Evolutionary conservation across 257 asterid genomes (phyloP), one percentile per base, ranked within the genome.

Genomic region (Scutellaria barbata): DNA sequence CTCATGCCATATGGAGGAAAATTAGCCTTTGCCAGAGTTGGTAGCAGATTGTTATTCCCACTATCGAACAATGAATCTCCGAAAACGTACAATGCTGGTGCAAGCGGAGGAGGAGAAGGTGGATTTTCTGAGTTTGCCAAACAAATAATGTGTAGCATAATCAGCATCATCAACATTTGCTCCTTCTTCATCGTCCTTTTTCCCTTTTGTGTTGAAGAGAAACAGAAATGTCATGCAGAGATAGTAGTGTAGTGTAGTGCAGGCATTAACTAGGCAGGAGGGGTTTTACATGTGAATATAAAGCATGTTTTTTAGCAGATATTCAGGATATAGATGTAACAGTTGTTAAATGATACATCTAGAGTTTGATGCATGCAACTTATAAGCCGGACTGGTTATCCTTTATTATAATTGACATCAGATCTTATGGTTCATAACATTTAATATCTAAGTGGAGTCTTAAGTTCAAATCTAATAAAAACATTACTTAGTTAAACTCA

Each of bases 51-150:
- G 17, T 60, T 60, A 60, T 60, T 61, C 0, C 67, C 67, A 14
- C 35, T 40, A 10, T 61, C 67, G 10, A 61, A 14, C 16, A 61
- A 40, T 3, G 67, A 61, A 35, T 61, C 67, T 61, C 67, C 67
- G 20, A 61, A 61, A 39, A 61, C 51, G 18, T 61, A 61, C 11
- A 61, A 40, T 10, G 67, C 67, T 1, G 50, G 50, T 16, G 67
- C 37, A 7, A 37, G 47, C 8, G 60, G 39, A 20, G 13, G 22
- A 33, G 8, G 7, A 35, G 6, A 5, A 30, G 35, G 35, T 2
- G 10, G 2, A 3, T 9, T 46, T 46, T 46, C 30, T 2, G 65
- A 33, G 0, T 6, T 59, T 59, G 13, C 66, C 14, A 22, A 40
- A 40, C 9, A 8, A 39, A 61, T 25, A 10, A 42, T 2, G 10